These are phyloP conservation scores for Sambucus nigra DNA, from an alignment of 129 eudicot genomes.

Conservation along the genomic window DNA sequence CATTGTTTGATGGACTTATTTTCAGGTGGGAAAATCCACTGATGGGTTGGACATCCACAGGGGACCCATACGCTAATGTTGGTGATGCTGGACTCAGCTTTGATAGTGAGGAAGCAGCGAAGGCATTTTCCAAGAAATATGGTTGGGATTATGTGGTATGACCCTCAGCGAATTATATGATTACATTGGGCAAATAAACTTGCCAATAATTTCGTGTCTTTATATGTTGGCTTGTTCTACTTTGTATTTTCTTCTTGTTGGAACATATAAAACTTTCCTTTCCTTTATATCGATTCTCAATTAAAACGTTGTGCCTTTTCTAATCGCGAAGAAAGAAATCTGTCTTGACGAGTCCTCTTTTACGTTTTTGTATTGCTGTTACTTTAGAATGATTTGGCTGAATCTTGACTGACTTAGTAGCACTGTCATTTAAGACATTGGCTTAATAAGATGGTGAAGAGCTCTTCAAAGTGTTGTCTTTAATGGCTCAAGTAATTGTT, in stretches of 20 bases:
- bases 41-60: constrained; percentile 97
- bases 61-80: constrained; percentile 94
- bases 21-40: constrained; percentile 93
- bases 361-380: background rate
- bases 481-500: background rate
- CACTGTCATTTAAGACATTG: background rate
- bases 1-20: background rate
- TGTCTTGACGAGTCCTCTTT: background rate
- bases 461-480: background rate
- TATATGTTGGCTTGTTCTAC: background rate
- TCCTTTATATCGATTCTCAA: background rate
- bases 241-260: constrained; percentile 1
- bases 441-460: background rate
- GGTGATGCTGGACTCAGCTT: constrained; percentile 82
- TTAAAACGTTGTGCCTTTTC: background rate
- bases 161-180: background rate
- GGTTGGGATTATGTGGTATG: constrained; percentile 93
- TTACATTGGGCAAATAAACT: background rate
- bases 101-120: constrained; percentile 71
- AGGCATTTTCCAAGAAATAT: constrained; percentile 71
- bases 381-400: background rate
- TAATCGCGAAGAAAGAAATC: too few species aligned
- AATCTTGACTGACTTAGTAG: background rate
- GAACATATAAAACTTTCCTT: background rate
- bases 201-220: background rate